A percentile compares a stretch with the other conserved stretches of the same genome.
Conservation (phyloP, 1,284 basidiomycete species). For the Moniliophthora roreri region DNA sequence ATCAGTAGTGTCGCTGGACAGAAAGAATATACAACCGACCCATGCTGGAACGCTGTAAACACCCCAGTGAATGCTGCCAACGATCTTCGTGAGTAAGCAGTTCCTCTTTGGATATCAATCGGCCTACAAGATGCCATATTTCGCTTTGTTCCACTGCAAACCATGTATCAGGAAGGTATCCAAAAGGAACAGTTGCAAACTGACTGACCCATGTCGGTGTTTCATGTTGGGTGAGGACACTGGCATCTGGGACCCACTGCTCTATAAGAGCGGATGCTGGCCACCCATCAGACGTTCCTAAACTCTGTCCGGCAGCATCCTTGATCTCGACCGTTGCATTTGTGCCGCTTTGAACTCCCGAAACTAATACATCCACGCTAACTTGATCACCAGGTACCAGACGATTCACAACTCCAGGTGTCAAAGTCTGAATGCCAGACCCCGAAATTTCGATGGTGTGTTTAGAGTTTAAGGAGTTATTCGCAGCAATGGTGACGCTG, state of each 20-base stretch:
- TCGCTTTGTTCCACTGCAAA: constrained; percentile 44
- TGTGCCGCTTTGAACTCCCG: constrained; percentile 25
- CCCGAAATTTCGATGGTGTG: constrained; percentile 36
- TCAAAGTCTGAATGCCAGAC: constrained; percentile 34
- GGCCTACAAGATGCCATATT: constrained; percentile 59
- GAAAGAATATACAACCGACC: constrained; percentile 24
- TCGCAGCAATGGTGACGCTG: constrained; percentile 20
- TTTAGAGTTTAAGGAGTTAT: constrained; percentile 29
- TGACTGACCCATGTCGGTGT: constrained; percentile 50
- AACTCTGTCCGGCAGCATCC: constrained; percentile 28
- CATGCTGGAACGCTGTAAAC: constrained; percentile 52
- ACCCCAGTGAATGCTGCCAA: constrained; percentile 57
- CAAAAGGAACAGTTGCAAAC: not conserved
- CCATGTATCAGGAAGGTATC: not conserved
- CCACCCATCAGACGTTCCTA: constrained; percentile 36
- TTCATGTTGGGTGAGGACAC: constrained; percentile 43
- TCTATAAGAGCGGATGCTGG: constrained; percentile 34
- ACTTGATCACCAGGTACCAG: constrained; percentile 45
- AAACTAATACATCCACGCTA: constrained; percentile 40
- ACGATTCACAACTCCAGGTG: constrained; percentile 35
- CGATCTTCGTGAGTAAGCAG: constrained; percentile 1
- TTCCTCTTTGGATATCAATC: not conserved
- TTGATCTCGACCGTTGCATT: constrained; percentile 34
- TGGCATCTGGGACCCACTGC: constrained; percentile 38
- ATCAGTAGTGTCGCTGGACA: not conserved